Base-by-base conservation (phyloP, 163 green algal genomes). In the Scenedesmus sp. region DNA sequence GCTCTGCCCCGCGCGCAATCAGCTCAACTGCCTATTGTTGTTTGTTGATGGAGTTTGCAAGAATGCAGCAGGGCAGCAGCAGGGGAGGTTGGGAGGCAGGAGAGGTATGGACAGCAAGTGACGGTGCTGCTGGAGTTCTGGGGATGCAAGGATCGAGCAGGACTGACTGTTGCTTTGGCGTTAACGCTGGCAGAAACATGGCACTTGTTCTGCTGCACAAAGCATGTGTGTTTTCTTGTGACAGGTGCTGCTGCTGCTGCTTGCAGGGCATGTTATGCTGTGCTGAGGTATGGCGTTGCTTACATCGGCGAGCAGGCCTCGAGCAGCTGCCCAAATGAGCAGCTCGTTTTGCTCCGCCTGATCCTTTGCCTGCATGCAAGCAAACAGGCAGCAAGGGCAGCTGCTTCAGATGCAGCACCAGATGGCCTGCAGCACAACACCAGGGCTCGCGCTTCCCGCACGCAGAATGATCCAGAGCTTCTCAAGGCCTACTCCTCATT, bases 341-440 rank as follows among this genome's bases (percentile, higher is more conserved):
- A 95, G 85, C 20, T 95, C 93, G 55, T 93, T 92, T 13, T 89
- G 89, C 12, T 95, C 93, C 2, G 92, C 92, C 52, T 95, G 90
- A n/a, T 91, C 67, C 82, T 95, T 94, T 1, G 92, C 85, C 93
- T 95, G 76, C 86, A 55, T 34, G 10, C 12, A 3, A 89, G 62
- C 34, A 62, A 20, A 26, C 0, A 23, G 4, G 64, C 84, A 89
- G 62, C 59, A 88, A 70, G 56, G 46, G 57, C 8, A 77, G 83
- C 57, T 54, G 59, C 57, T 46, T 59, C 34, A 84, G 76, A 8
- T 59, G 34, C 34, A 84, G 34, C 76, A 84, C 76, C 57, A 2
- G 12, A 23, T 84, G 9, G 34, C 2, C 34, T 84, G 76, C 76
- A 87, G 55, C 13, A 67, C 26, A 16, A 46, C 7, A 86, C 46